phyloP scores from a whole-genome alignment of 108 stramenopile species.

The Bacterosira constricta region DNA sequence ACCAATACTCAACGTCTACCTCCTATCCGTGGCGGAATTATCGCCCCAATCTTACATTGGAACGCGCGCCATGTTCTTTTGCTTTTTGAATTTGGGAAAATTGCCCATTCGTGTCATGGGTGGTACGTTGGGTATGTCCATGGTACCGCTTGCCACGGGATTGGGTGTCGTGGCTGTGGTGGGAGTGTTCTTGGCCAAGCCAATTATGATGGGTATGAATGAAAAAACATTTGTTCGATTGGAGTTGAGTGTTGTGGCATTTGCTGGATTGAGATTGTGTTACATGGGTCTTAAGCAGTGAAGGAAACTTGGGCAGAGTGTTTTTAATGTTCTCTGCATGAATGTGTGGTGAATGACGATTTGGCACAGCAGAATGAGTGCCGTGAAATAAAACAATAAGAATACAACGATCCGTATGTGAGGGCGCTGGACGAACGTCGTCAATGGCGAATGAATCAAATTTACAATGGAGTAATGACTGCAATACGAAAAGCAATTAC shows the following conservation, averaged over 20 bases:
- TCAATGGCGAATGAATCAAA: too few relatives aligned
- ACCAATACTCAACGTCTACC: conserved; percentile 60
- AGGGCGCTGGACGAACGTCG: too few relatives aligned
- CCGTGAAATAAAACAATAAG: neutral
- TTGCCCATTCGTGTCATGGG: conserved; percentile 54
- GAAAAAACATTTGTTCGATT: conserved; percentile 50
- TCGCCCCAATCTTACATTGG: conserved; percentile 58
- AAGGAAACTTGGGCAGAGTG: neutral
- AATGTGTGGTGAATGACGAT: too few relatives aligned
- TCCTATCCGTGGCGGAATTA: conserved; percentile 51
- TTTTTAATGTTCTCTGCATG: too few relatives aligned
- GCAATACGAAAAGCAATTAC: too few relatives aligned
- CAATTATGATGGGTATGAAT: conserved; percentile 59
- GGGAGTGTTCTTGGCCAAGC: conserved; percentile 60
- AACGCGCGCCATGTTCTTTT: conserved; percentile 67
- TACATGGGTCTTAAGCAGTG: conserved; percentile 37
- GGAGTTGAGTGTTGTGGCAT: conserved; percentile 56
- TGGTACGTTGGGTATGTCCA: conserved; percentile 51
- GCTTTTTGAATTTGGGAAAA: conserved; percentile 54
- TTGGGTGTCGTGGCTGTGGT: conserved; percentile 45
- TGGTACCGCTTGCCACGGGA: conserved; percentile 45
- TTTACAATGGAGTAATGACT: too few relatives aligned
- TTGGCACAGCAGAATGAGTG: too few relatives aligned
- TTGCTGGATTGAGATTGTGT: conserved; percentile 55
- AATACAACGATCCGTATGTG: too few relatives aligned